phyloP scores from a whole-genome alignment of 2,329 filamentous ascomycete genomes.

The Aspergillus ibericus region DNA sequence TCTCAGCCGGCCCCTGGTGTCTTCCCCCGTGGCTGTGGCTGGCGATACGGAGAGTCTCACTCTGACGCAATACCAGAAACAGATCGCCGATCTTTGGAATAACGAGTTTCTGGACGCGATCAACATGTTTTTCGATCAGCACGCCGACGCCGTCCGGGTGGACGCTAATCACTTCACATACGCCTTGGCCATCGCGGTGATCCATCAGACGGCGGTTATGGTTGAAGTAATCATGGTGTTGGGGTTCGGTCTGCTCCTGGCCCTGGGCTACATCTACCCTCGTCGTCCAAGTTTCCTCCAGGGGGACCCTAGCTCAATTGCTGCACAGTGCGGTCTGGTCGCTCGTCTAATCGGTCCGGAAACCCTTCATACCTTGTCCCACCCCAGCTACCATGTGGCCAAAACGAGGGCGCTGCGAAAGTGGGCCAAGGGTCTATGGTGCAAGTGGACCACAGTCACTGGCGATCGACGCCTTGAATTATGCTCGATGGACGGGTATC shows the following conservation, averaged over 20 bases:
- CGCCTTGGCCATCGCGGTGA: not conserved
- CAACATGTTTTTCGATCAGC: slow-evolving; percentile 5
- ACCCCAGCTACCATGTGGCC: slow-evolving; percentile 8
- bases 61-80: not conserved
- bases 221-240: not conserved
- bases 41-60: not conserved
- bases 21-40: not conserved
- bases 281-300: slow-evolving; percentile 18
- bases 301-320: slow-evolving; percentile 21
- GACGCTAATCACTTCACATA: not conserved
- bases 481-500: not conserved
- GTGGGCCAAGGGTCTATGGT: slow-evolving; percentile 18
- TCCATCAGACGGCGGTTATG: not conserved
- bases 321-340: slow-evolving; percentile 19
- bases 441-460: slow-evolving; percentile 10
- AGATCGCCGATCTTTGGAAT: not conserved
- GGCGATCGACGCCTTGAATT: too few relatives aligned
- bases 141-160: not conserved
- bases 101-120: not conserved
- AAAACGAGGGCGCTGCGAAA: slow-evolving; percentile 20
- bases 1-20: not conserved
- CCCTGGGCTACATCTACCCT: slow-evolving; percentile 14
- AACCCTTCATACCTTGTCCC: slow-evolving; percentile 2
- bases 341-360: slow-evolving; percentile 10
- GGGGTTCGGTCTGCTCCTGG: not conserved